These are phyloP conservation scores for Zygosaccharomyces bisporus DNA, from an alignment of 805 yeast genomes.

Conservation along the genomic window DNA sequence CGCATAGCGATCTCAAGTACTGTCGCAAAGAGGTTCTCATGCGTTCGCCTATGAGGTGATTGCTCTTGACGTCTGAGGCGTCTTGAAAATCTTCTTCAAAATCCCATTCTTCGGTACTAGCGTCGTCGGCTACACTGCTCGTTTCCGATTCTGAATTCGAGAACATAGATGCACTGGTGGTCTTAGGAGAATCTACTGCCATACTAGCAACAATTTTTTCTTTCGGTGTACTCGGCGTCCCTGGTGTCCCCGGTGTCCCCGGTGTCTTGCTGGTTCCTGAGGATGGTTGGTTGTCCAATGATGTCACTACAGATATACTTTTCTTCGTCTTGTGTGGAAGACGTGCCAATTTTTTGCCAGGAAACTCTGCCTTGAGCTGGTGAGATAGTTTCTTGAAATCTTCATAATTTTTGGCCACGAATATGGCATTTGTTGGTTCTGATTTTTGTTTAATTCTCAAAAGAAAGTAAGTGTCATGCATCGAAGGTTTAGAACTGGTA, in stretches of 20 bases:
- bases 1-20: slow-evolving; percentile 53
- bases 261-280: not conserved
- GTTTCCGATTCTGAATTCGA: slow-evolving; percentile 2
- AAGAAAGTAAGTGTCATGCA: slow-evolving; percentile 42
- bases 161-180: slow-evolving; percentile 4
- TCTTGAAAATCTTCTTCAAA: slow-evolving; percentile 28
- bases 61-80: slow-evolving; percentile 21
- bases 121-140: slow-evolving; percentile 6
- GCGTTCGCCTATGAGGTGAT: slow-evolving; percentile 61
- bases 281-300: slow-evolving; percentile 5
- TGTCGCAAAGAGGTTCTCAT: slow-evolving; percentile 75
- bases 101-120: slow-evolving; percentile 13
- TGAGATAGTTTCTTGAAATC: slow-evolving; percentile 62
- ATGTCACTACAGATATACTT: slow-evolving; percentile 29
- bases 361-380: slow-evolving; percentile 52
- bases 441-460: slow-evolving; percentile 41
- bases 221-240: slow-evolving; percentile 14
- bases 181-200: slow-evolving; percentile 12
- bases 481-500: slow-evolving; percentile 10
- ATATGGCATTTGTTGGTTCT: slow-evolving; percentile 36
- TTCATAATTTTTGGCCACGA: slow-evolving; percentile 58
- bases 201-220: slow-evolving; percentile 20
- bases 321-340: slow-evolving; percentile 54
- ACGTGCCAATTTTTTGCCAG: slow-evolving; percentile 61
- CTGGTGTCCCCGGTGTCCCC: no score